Base-by-base conservation (phyloP, 1,139 yeast species). In the Kurtzmaniella quercitrusa region DNA sequence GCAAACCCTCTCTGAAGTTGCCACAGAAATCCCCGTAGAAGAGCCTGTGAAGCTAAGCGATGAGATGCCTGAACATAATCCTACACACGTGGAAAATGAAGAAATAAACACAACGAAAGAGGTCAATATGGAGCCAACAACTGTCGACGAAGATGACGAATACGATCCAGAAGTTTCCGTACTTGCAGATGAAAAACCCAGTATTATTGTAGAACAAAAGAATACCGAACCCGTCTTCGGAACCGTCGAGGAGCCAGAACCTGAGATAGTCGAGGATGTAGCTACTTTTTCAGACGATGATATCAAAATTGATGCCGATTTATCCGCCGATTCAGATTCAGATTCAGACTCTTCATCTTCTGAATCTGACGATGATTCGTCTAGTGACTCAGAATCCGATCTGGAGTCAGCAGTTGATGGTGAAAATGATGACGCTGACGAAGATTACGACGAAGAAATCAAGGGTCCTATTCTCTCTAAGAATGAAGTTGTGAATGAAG, bases 401-500 rank as follows among this genome's bases (percentile, higher is more conserved):
- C 48, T 52, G 6, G 53, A 46, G 9, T 43, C 49, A 7, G 21
- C 38, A 2, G 47, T 48, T 7, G 54, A 46, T 5, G 49, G 40
- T 2, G 58, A 50, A 3, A 57, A 45, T 17, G 64, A 54, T 11
- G 63, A 46, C 16, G 57, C 9, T 12, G 75, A 60, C 17, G 80
- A 70, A 37, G 79, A 70, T 10, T 67, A 55, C 9, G 71, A 70
- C 0, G 74, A 66, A 1, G 81, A 76, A 1, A 54, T 57, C 8
- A 58, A 55, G 2, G 77, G 75, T 0, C 95, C 96, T 0, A 85
- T 91, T 17, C 64, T 70, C 38, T 89, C 98, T 0, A 82, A 80
- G 48, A 85, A 93, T 57, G 98, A 93, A 59, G 62, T 82, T 1
- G 52, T 66, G 0, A 88, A 88, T 44, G 95, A 84, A 53, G 70